Percentiles rank a stretch among this genome's conserved stretches.
Evolutionary conservation across 352 stramenopile species (phyloP).

Genomic region (Aphanomyces invadans): DNA sequence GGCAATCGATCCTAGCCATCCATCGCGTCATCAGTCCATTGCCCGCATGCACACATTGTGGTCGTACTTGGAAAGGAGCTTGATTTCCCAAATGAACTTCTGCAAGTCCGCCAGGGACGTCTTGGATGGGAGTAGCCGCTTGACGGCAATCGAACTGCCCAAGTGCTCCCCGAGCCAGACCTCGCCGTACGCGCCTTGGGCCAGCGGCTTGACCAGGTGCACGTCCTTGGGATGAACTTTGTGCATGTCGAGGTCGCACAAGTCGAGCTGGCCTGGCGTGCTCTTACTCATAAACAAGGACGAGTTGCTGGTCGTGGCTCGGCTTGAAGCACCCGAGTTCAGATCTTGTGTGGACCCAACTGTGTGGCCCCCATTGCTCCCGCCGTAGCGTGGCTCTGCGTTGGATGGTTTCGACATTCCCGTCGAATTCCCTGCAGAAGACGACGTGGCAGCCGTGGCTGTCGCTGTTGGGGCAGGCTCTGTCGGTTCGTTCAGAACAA

Average conservation of each 20-base stretch:
- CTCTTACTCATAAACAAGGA: neutral
- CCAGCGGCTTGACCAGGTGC: slow-evolving; percentile 29
- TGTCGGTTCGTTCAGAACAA: neutral
- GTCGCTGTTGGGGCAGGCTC: neutral
- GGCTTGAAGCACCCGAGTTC: too few relatives aligned
- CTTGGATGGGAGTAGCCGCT: slow-evolving; percentile 71
- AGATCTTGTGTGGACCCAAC: neutral
- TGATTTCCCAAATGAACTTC: slow-evolving; percentile 21
- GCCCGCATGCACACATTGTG: too few relatives aligned
- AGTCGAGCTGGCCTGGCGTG: neutral
- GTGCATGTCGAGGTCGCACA: slow-evolving; percentile 7
- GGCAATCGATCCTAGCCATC: slow-evolving; percentile 16
- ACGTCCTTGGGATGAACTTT: neutral
- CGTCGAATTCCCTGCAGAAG: neutral
- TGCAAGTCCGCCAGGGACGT: neutral
- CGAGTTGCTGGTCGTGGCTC: neutral
- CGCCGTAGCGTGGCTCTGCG: too few relatives aligned
- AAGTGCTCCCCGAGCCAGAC: slow-evolving; percentile 78
- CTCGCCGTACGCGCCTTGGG: slow-evolving; percentile 71
- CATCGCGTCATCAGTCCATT: neutral
- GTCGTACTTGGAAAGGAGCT: slow-evolving; percentile 19
- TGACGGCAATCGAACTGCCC: slow-evolving; percentile 68
- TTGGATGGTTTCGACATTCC: neutral
- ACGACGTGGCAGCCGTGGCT: neutral
- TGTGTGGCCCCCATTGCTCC: too few relatives aligned